Evolutionary conservation across 345 rosid genomes (phyloP), one percentile per base, ranked within the genome.

Genomic region (Erysimum cheiranthoides): DNA sequence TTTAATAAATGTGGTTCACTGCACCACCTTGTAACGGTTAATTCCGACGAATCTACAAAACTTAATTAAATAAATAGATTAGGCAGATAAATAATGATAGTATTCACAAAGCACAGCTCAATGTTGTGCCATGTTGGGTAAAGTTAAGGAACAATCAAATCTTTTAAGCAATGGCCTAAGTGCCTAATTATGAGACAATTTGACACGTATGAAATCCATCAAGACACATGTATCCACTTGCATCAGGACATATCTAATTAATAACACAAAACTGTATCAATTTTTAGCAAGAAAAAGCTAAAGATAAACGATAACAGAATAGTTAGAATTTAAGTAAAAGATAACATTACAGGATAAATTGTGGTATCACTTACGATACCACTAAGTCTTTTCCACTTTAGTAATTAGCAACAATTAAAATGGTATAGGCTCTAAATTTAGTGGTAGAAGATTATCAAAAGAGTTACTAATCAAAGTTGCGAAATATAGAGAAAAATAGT

Each of bases 141-240:
- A 47, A 35, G 65, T 67, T 50, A 34, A 67, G 61, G 9, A 35
- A 75, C 78, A 75, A 49, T 28, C 61, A 66, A 27, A 25, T 66
- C 28, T 58, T 46, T 3, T 27, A 66, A 46, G 61, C 68, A 74
- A 28, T 32, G 34, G 73, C 73, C 78, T 21, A 21, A 21, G 25
- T 21, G 25, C 25, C 25, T 74, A 74, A 74, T 73, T 30, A 74
- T 58, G 27, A 68, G 6, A 66, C 25, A 27, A 13, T 34, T 12
- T 63, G 47, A 27, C 67, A 58, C 73, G 73, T 66, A 58, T 27
- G 32, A 66, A 27, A 36, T 2, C 25, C 59, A 66, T 66, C 18
- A 35, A 54, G 21, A 8, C 61, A 74, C 57, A 45, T 17, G 38
- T 46, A 64, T 52, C 56, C 56, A 66, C 45, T 28, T 34, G 27